These are phyloP conservation scores for Albophoma yamanashiensis DNA, from an alignment of 2,329 filamentous ascomycete genomes.

Conservation along the genomic window DNA sequence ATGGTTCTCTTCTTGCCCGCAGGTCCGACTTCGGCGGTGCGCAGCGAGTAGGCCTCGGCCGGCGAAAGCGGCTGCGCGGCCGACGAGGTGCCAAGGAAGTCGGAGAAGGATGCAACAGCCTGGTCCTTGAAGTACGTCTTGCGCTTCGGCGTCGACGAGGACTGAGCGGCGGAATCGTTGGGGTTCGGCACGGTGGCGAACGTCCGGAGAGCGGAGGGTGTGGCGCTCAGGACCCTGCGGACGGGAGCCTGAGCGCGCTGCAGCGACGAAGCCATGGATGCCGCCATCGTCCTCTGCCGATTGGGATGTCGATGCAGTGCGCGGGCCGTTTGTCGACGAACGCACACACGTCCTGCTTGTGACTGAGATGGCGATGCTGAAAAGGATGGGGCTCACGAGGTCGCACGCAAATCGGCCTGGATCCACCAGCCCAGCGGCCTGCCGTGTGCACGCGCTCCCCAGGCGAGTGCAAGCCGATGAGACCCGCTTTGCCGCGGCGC, in stretches of 20 bases:
- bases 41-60: slow-evolving; percentile 47
- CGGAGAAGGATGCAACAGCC: slow-evolving; percentile 43
- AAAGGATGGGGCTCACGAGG: not conserved
- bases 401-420: not conserved
- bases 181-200: slow-evolving; percentile 35
- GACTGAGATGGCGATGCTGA: not conserved
- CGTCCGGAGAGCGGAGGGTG: slow-evolving; percentile 21
- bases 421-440: not conserved
- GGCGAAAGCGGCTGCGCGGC: slow-evolving; percentile 31
- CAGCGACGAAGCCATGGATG: slow-evolving; percentile 28
- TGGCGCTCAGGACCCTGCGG: slow-evolving; percentile 25
- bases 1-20: slow-evolving; percentile 52
- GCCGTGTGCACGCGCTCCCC: not conserved
- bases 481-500: not conserved
- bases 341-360: not conserved
- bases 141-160: slow-evolving; percentile 16
- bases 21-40: slow-evolving; percentile 54
- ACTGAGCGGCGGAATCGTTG: slow-evolving; percentile 11
- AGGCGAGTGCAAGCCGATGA: not conserved
- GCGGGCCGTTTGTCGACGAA: not conserved
- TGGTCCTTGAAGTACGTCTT: slow-evolving; percentile 51
- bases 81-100: slow-evolving; percentile 40
- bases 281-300: slow-evolving; percentile 7
- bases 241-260: slow-evolving; percentile 31
- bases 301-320: not conserved